Percentiles rank a stretch among this genome's conserved stretches.
phyloP scores from a whole-genome alignment of 2,329 filamentous ascomycete species.

The Cercospora citrullina region DNA sequence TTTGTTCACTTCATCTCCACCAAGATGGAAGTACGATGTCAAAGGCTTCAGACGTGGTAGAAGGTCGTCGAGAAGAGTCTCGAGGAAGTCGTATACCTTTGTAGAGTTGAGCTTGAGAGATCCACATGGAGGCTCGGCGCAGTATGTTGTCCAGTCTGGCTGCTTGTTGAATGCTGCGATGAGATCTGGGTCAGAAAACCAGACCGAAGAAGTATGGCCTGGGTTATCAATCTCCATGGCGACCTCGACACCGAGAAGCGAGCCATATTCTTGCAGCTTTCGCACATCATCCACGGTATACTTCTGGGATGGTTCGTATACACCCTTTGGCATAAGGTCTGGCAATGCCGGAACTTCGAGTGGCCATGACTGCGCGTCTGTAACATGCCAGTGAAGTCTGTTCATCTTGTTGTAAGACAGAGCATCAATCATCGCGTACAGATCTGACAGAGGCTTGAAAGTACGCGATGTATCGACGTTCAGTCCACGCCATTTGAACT shows the following conservation, averaged over 20 bases:
- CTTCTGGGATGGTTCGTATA: slow-evolving; percentile 66
- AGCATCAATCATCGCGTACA: slow-evolving; percentile 74
- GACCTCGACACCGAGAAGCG: slow-evolving; percentile 67
- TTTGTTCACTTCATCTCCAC: slow-evolving; percentile 82
- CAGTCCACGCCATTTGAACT: slow-evolving; percentile 74
- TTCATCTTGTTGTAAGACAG: slow-evolving; percentile 81
- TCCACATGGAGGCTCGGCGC: slow-evolving; percentile 57
- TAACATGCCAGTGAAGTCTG: slow-evolving; percentile 75
- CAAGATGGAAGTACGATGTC: slow-evolving; percentile 77
- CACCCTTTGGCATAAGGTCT: slow-evolving; percentile 68
- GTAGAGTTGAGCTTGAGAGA: slow-evolving; percentile 75
- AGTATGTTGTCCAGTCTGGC: slow-evolving; percentile 55
- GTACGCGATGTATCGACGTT: slow-evolving; percentile 76
- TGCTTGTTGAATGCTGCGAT: slow-evolving; percentile 63
- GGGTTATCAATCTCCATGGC: slow-evolving; percentile 80
- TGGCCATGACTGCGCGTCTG: slow-evolving; percentile 83
- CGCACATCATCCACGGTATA: slow-evolving; percentile 68
- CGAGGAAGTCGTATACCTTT: slow-evolving; percentile 69
- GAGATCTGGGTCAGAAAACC: slow-evolving; percentile 67
- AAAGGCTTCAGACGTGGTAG: slow-evolving; percentile 70
- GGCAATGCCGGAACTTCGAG: slow-evolving; percentile 76
- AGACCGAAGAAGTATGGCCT: slow-evolving; percentile 71
- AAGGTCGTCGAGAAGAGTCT: slow-evolving; percentile 71
- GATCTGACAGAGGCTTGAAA: slow-evolving; percentile 66
- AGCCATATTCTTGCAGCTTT: slow-evolving; percentile 69